Base-by-base conservation (phyloP, 192 early-diverging fungal genomes). In the Umbelopsis isabellina region DNA sequence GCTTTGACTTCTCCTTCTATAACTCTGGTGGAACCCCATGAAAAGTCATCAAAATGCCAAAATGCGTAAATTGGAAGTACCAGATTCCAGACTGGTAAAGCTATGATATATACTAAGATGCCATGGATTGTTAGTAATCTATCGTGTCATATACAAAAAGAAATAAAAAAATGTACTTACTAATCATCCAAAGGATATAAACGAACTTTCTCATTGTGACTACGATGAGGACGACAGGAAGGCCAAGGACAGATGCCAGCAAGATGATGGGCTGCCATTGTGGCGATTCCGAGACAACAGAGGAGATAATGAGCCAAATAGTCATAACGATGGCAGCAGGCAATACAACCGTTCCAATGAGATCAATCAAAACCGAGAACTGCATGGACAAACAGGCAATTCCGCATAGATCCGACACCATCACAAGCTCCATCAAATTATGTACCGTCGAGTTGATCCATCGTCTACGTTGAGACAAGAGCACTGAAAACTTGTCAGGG, bases 361-460 rank as follows among this genome's bases (percentile, higher is more conserved):
- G 79, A 52, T 92, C 89, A 22, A 91, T 73, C 55, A 91, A 82
- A 16, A 92, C 84, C 15, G 87, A 88, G 69, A 93, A 91, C 79
- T 93, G 92, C 88, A 90, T 98, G 46, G 93, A 95, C 37, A 95
- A 87, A 72, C 90, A 95, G 61, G 91, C 94, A 45, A 89, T 90
- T 25, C 94, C 94, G 81, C 94, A 96, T 58, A 96, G 83, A 75
- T 96, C 91, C 37, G 89, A 86, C 49, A 96, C 91, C 13, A 91
- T 74, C 35, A 96, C 87, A 11, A 96, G 76, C 79, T 96, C 95
- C 73, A 90, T 70, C 49, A 96, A 79, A 74, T 96, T 96, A 73
- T 96, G 94, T 44, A 96, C 86, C 0, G 94, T 96, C 20, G 94
- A 96, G 78, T 96, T 96, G 75, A 96, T 96, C 95, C 95, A 96